Evolutionary conservation across 345 rosid species (phyloP).

Genomic region (Linum trigynum): DNA sequence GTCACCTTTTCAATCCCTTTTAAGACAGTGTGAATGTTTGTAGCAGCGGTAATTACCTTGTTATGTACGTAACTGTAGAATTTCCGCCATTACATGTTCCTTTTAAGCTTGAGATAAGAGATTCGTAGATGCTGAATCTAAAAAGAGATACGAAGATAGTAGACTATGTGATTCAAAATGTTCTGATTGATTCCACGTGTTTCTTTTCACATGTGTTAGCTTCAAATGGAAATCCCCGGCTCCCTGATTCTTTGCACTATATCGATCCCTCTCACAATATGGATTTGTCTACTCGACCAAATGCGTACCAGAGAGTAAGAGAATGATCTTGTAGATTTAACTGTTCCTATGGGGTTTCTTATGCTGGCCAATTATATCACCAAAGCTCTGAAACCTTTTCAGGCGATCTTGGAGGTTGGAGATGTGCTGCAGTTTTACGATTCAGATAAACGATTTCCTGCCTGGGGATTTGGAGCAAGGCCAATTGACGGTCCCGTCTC

Average conservation of each 20-base stretch:
- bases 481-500: constrained; percentile 95
- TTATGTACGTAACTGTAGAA: too few relatives aligned
- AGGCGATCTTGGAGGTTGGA: constrained; percentile 88
- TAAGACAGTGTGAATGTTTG: too few relatives aligned
- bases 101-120: too few relatives aligned
- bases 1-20: too few relatives aligned
- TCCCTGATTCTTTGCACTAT: constrained; percentile 80
- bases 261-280: constrained; percentile 62
- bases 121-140: too few relatives aligned
- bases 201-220: constrained; percentile 34
- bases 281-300: constrained; percentile 62
- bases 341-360: constrained; percentile 8
- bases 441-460: constrained; percentile 68
- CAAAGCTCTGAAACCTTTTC: constrained; percentile 5
- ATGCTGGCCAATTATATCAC: neutral
- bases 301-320: constrained; percentile 68
- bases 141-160: neutral
- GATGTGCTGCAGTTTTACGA: constrained; percentile 86
- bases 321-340: neutral
- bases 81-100: too few relatives aligned
- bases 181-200: neutral
- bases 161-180: neutral
- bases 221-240: constrained; percentile 91
- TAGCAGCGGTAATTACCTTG: too few relatives aligned
- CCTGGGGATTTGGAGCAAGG: constrained; percentile 98